A percentile compares a stretch with the other conserved stretches of the same genome.
Evolutionary conservation across 192 early-diverging fungal genomes (phyloP).

Genomic region (Coemansia sp.): DNA sequence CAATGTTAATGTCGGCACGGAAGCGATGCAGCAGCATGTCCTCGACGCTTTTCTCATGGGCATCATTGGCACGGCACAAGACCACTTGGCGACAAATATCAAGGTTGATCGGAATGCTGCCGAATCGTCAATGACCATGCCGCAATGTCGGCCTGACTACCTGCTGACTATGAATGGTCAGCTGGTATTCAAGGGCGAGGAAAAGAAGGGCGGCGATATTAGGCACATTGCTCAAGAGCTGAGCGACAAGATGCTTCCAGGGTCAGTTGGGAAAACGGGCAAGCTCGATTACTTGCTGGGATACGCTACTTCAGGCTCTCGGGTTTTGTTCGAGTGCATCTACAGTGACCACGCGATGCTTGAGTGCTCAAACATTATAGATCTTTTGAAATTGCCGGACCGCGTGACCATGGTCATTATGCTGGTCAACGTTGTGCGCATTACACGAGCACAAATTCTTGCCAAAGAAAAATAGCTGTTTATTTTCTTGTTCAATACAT

Average conservation of each 20-base stretch:
- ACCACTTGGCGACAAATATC: conserved; percentile 21
- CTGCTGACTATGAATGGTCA: conserved; percentile 36
- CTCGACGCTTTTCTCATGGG: conserved; percentile 46
- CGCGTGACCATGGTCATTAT: conserved; percentile 36
- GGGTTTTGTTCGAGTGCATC: conserved; percentile 48
- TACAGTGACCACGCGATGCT: conserved; percentile 30
- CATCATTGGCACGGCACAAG: conserved; percentile 40
- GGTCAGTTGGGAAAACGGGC: conserved; percentile 29
- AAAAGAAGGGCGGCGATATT: conserved; percentile 40
- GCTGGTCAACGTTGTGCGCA: conserved; percentile 40
- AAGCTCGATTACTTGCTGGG: conserved; percentile 41
- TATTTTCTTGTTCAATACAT: not conserved
- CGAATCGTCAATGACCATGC: conserved; percentile 40
- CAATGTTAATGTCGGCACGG: conserved; percentile 29
- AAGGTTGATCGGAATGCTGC: conserved; percentile 44
- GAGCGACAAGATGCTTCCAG: conserved; percentile 35
- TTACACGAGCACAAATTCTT: conserved; percentile 10
- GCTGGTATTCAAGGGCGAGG: conserved; percentile 55
- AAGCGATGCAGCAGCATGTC: conserved; percentile 50
- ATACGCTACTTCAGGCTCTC: conserved; percentile 48
- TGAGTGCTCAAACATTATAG: conserved; percentile 40
- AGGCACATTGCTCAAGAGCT: conserved; percentile 39
- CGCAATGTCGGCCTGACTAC: conserved; percentile 41
- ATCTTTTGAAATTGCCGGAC: conserved; percentile 29
- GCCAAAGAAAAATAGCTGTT: not conserved